A percentile compares a stretch with the other conserved stretches of the same genome.
Conservation (phyloP, 1,284 basidiomycete species). For the Tylopilus microsporus region DNA sequence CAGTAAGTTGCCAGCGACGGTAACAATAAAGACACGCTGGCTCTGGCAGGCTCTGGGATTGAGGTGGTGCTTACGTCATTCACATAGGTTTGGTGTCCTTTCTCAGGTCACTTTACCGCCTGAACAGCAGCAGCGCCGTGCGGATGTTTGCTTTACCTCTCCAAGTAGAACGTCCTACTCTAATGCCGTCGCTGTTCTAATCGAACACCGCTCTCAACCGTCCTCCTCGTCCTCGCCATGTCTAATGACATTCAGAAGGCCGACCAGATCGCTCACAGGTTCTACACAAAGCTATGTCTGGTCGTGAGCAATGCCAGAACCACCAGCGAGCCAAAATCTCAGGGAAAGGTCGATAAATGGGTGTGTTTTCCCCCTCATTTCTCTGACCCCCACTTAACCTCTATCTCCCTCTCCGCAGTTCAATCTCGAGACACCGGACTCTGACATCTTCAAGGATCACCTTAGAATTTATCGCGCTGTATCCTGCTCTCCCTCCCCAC, state of each 20-base stretch:
- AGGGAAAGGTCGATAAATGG: conserved; percentile 69
- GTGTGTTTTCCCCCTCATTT: conserved; percentile 39
- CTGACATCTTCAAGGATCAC: conserved; percentile 60
- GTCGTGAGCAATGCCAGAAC: conserved; percentile 66
- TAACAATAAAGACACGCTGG: conserved; percentile 3
- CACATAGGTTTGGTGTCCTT: conserved; percentile 10
- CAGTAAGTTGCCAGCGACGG: conserved; percentile 1
- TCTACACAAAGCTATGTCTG: conserved; percentile 73
- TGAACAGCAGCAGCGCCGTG: conserved; percentile 15
- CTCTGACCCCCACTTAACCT: conserved; percentile 2
- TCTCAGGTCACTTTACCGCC: conserved; percentile 15
- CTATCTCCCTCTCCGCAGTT: conserved; percentile 44
- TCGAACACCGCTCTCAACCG: conserved; percentile 8
- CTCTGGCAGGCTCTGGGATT: conserved; percentile 16
- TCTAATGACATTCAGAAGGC: conserved; percentile 63
- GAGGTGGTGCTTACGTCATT: conserved; percentile 24
- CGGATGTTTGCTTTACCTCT: conserved; percentile 22
- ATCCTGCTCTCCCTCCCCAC: conserved; percentile 41
- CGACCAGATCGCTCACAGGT: conserved; percentile 76
- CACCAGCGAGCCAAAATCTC: conserved; percentile 42
- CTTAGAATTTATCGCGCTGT: conserved; percentile 58
- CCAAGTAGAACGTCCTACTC: conserved; percentile 29
- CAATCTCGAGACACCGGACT: conserved; percentile 71
- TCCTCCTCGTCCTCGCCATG: conserved; percentile 24
- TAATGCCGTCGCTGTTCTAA: conserved; percentile 30